A percentile compares a stretch with the other conserved stretches of the same genome.
Conservation (phyloP, 2,329 filamentous ascomycete genomes). For the Xenosphaeropsis pyriputrescens region DNA sequence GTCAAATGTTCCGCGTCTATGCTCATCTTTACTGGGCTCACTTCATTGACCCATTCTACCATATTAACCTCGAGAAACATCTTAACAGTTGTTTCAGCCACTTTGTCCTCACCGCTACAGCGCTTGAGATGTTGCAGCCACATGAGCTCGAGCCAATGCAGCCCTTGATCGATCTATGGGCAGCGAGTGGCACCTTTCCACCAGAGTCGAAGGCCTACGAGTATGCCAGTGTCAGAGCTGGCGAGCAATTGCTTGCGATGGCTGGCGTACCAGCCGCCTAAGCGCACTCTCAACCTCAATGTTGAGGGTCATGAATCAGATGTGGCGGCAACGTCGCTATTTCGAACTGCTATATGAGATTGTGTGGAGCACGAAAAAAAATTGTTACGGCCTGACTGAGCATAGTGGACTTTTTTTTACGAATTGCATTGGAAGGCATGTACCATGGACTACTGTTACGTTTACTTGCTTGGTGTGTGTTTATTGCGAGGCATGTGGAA, state of each 20-base stretch:
- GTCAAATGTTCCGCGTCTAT: constrained; percentile 98
- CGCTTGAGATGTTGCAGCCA: constrained; percentile 71
- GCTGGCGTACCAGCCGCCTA: too few species aligned
- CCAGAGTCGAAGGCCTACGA: constrained; percentile 55
- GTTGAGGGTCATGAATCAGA: too few species aligned
- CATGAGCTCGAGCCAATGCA: constrained; percentile 94
- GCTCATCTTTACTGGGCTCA: constrained; percentile 97
- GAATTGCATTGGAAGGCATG: too few species aligned
- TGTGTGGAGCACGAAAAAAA: too few species aligned
- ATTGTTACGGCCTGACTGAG: too few species aligned
- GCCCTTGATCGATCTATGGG: constrained; percentile 83
- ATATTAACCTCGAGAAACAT: constrained; percentile 66
- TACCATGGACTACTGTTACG: too few species aligned
- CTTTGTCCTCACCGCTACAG: constrained; percentile 68
- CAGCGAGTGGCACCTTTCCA: constrained; percentile 76
- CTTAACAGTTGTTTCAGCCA: constrained; percentile 81
- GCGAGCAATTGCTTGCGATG: constrained; percentile 38
- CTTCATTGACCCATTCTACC: constrained; percentile 72
- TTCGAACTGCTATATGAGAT: too few species aligned
- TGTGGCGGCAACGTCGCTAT: too few species aligned
- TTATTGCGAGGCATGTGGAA: too few species aligned
- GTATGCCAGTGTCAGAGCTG: constrained; percentile 45
- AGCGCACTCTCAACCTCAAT: too few species aligned
- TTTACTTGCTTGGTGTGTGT: too few species aligned
- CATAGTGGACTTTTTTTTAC: too few species aligned